phyloP scores from a whole-genome alignment of 495 filamentous ascomycete species.

The Astrocystis sublimbata region DNA sequence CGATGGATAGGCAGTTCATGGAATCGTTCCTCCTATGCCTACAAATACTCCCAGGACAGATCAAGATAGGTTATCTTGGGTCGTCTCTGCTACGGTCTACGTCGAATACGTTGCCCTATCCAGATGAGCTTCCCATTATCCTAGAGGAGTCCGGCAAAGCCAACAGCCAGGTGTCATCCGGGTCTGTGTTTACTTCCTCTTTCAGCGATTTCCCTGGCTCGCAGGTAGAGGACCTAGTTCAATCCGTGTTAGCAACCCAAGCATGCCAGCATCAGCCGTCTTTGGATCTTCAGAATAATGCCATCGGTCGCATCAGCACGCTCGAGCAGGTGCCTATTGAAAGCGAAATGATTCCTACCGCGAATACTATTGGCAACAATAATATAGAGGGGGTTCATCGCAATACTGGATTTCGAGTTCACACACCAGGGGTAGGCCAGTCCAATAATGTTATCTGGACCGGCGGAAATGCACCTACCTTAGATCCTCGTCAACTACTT shows the following conservation, averaged over 20 bases:
- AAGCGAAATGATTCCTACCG: not conserved
- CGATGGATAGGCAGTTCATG: not conserved
- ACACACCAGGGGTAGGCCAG: no score
- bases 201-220: not conserved
- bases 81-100: not conserved
- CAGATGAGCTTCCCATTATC: not conserved
- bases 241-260: not conserved
- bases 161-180: not conserved
- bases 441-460: not conserved
- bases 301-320: not conserved
- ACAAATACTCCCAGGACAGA: not conserved
- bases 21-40: not conserved
- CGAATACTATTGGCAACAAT: not conserved
- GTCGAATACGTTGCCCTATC: not conserved
- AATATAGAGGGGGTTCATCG: not conserved
- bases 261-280: not conserved
- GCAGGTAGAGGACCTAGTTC: not conserved
- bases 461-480: not conserved
- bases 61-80: not conserved
- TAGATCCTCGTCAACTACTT: not conserved
- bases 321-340: not conserved
- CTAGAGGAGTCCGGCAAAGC: not conserved
- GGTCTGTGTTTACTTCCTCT: not conserved
- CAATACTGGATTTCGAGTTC: no score
- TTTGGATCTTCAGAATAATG: not conserved